Conservation (phyloP, 345 rosid genomes). For the Salix suchowensis region DNA sequence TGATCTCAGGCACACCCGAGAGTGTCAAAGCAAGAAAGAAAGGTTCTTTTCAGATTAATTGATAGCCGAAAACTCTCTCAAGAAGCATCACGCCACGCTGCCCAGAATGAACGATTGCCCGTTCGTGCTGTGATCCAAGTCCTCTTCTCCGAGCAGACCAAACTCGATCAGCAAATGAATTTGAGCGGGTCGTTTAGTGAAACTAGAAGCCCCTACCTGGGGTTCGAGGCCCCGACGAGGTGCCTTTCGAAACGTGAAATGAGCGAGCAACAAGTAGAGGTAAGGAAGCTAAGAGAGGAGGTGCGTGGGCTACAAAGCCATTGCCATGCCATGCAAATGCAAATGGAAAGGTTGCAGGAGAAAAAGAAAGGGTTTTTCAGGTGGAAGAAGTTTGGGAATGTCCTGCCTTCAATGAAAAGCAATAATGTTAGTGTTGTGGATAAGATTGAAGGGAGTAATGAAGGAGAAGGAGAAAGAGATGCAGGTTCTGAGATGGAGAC, state of each 20-base stretch:
- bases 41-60: constrained; percentile 56
- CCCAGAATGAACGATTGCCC: constrained; percentile 79
- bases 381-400: constrained; percentile 60
- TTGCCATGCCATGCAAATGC: constrained; percentile 47
- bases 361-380: constrained; percentile 69
- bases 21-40: constrained; percentile 69
- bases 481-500: constrained; percentile 40
- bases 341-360: constrained; percentile 59
- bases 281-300: constrained; percentile 61
- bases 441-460: constrained; percentile 33
- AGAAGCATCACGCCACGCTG: constrained; percentile 79
- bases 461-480: constrained; percentile 25
- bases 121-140: constrained; percentile 79
- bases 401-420: constrained; percentile 43
- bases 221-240: constrained; percentile 38
- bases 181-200: constrained; percentile 66
- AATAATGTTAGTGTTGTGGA: constrained; percentile 29
- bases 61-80: constrained; percentile 65
- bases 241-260: constrained; percentile 69
- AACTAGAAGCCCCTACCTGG: constrained; percentile 43
- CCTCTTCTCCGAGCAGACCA: constrained; percentile 65
- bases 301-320: constrained; percentile 58
- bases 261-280: constrained; percentile 54
- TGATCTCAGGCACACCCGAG: constrained; percentile 59
- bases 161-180: constrained; percentile 48